A percentile compares a stretch with the other conserved stretches of the same genome.
Evolutionary conservation across 495 filamentous ascomycete species (phyloP).

Genomic region (Aspergillus heteromorphus): DNA sequence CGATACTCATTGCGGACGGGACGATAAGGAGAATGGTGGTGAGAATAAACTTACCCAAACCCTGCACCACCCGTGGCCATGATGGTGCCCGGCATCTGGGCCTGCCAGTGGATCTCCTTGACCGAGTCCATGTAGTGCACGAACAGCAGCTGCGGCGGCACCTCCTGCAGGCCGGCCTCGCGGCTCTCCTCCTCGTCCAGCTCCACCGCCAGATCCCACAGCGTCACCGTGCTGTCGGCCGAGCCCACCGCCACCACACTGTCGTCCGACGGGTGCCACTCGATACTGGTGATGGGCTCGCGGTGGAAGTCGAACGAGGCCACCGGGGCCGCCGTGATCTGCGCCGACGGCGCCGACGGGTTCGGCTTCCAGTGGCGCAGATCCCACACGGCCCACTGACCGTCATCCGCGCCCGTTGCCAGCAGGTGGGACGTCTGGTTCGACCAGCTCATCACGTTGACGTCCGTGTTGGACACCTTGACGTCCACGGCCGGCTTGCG

Average conservation of each 20-base stretch:
- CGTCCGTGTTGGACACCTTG: conserved; percentile 74
- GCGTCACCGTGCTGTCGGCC: conserved; percentile 87
- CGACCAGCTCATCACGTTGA: conserved; percentile 96
- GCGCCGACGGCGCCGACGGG: conserved; percentile 33
- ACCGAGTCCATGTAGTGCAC: conserved; percentile 92
- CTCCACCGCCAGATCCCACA: conserved; percentile 97
- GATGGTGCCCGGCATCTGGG: conserved; percentile 86
- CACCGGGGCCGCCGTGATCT: conserved; percentile 58
- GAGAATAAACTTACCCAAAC: conserved; percentile 57
- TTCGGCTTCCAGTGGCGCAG: conserved; percentile 85
- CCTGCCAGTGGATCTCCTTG: conserved; percentile 96
- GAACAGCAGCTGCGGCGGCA: conserved; percentile 92
- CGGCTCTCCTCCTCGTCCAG: conserved; percentile 94
- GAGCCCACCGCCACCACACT: conserved; percentile 88
- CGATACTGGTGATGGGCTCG: conserved; percentile 89
- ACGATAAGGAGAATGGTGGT: too few species aligned
- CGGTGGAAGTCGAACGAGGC: conserved; percentile 91
- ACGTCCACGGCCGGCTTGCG: conserved; percentile 80
- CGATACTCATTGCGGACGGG: too few species aligned
- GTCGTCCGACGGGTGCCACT: conserved; percentile 97
- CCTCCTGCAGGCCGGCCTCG: conserved; percentile 78
- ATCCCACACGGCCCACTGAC: conserved; percentile 95
- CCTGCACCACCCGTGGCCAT: conserved; percentile 84
- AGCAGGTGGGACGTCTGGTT: conserved; percentile 79
- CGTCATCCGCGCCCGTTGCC: conserved; percentile 89